Evolutionary conservation across 345 rosid genomes (phyloP).

Genomic region (Kernera saxatilis): DNA sequence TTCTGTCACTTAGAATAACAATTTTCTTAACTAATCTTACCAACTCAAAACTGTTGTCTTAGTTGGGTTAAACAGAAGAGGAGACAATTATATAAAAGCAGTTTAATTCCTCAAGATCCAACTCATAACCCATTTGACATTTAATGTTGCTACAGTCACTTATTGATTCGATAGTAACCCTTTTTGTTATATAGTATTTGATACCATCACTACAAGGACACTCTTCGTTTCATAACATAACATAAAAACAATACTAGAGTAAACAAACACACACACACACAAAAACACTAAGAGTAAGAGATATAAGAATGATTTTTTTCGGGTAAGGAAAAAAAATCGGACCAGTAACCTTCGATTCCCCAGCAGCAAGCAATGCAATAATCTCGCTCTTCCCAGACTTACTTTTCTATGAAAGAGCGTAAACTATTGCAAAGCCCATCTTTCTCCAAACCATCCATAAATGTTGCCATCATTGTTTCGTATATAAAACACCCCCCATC

Average conservation of each 20-base stretch:
- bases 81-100: background rate
- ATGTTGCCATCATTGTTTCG: background rate
- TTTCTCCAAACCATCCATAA: background rate
- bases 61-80: background rate
- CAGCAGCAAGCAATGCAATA: constrained; percentile 32
- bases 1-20: no score
- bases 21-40: background rate
- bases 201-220: constrained; percentile 1
- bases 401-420: constrained; percentile 31
- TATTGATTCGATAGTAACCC: background rate
- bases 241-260: background rate
- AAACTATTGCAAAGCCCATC: constrained; percentile 32
- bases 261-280: background rate
- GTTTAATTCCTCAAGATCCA: background rate
- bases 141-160: background rate
- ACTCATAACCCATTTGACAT: background rate
- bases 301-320: constrained; percentile 29
- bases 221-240: background rate
- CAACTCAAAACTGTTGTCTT: background rate
- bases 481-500: background rate
- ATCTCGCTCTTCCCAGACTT: constrained; percentile 32
- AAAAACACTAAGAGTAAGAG: constrained; percentile 3
- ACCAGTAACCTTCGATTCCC: constrained; percentile 38
- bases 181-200: constrained; percentile 1
- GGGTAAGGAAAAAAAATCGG: constrained; percentile 34